Conservation (phyloP, 2,329 filamentous ascomycete species). For the Colletotrichum sp. region DNA sequence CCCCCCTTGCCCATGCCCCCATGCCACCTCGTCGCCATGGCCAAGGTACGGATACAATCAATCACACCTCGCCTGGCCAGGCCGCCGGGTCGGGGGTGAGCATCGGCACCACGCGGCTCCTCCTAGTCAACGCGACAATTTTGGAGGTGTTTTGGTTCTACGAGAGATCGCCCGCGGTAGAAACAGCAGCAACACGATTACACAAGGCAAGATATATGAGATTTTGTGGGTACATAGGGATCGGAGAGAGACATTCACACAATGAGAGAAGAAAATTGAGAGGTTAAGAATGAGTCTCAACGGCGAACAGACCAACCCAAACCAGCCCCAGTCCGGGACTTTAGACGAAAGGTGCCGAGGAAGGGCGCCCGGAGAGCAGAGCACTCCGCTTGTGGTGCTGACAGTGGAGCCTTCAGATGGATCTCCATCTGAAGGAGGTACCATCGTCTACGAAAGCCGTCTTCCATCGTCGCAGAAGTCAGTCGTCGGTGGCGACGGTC, state of each 20-base stretch:
- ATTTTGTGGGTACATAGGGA: not conserved
- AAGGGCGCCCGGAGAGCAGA: not conserved
- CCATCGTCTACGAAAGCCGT: not conserved
- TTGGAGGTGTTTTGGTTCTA: not conserved
- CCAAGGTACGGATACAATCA: not conserved
- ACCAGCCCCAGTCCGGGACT: not conserved
- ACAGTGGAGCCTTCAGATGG: not conserved
- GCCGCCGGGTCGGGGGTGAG: not conserved
- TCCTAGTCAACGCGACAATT: not conserved
- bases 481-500: not conserved
- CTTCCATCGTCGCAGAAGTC: not conserved
- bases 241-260: not conserved
- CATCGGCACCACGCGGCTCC: not conserved
- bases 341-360: not conserved
- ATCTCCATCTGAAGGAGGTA: not conserved
- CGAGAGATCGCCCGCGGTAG: not conserved
- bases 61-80: not conserved
- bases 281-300: not conserved
- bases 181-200: not conserved
- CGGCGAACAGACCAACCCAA: not conserved
- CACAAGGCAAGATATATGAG: not conserved
- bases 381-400: not conserved
- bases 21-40: constrained; percentile 10
- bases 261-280: not conserved
- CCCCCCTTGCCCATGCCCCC: not conserved